A percentile compares a stretch with the other conserved stretches of the same genome.
Evolutionary conservation across 257 asterid genomes (phyloP).

Genomic region (Fraxinus pennsylvanica): DNA sequence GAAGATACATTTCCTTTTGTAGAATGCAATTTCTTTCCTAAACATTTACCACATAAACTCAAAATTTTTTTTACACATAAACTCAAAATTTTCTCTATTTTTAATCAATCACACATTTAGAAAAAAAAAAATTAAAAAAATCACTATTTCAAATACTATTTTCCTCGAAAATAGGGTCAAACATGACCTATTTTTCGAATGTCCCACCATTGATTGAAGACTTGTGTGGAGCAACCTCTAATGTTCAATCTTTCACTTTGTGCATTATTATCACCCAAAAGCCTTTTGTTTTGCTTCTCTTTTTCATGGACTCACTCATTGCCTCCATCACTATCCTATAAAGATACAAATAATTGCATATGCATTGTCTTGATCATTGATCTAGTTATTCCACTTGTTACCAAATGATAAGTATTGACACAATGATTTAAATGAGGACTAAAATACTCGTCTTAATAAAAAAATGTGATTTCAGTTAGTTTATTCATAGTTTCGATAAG

Average conservation of each 20-base stretch:
- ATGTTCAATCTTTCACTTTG: not conserved
- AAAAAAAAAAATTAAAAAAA: too few relatives aligned
- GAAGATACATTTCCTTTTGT: constrained; percentile 29
- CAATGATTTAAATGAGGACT: not conserved
- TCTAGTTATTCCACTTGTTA: not conserved
- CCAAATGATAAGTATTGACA: not conserved
- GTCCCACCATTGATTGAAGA: not conserved
- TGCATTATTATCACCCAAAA: not conserved
- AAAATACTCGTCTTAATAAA: not conserved
- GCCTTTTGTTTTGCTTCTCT: constrained; percentile 2
- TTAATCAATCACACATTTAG: too few relatives aligned
- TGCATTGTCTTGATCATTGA: not conserved
- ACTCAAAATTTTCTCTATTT: too few relatives aligned
- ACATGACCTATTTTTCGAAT: too few relatives aligned
- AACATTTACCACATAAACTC: constrained; percentile 26
- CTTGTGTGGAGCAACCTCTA: constrained; percentile 11
- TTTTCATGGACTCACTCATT: constrained; percentile 26
- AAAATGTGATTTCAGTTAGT: not conserved
- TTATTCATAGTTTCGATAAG: not conserved
- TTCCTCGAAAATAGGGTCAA: too few relatives aligned
- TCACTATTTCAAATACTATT: too few relatives aligned
- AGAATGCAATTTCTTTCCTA: constrained; percentile 31
- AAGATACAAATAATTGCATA: constrained; percentile 13
- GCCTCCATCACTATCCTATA: constrained; percentile 30
- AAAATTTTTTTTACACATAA: too few relatives aligned